Base-by-base conservation (phyloP, 2,329 filamentous ascomycete genomes). In the Colletotrichum sp. region DNA sequence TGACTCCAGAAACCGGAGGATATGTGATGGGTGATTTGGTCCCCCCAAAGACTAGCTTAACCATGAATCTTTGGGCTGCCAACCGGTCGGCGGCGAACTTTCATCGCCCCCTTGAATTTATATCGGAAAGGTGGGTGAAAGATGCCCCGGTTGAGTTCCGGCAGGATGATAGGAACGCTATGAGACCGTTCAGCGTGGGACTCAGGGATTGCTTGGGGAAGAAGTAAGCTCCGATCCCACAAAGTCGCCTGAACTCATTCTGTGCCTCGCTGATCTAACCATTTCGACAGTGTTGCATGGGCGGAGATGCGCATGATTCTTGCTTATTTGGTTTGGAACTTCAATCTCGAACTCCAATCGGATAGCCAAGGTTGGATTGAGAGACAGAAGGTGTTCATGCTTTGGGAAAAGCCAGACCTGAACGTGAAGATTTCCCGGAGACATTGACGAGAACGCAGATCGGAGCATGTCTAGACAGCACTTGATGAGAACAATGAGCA, bases 141-240 rank as follows among this genome's bases (percentile, higher is more conserved):
- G 44, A 13, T 52, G n/a, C 44, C 12, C n/a, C 44, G 0, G 10
- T 21, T 13, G 44, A 52, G 44, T 52, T 52, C 44, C 12, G 2
- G 2, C 44, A 52, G n/a, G 44, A 52, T 21, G n/a, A 52, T 13
- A 52, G 3, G n/a, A 52, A 52, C 1, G n/a, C 10, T 0, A 52
- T 21, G 44, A 52, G n/a, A 7, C 44, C 44, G 0, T 52, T 52
- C 44, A 52, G n/a, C 6, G 44, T 52, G 4, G 44, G 44, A 52
- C n/a, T 12, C 2, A 52, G 44, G 44, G n/a, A 52, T 0, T 52
- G 44, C 0, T 0, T 52, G 0, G 44, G 44, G 10, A 52, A 52
- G 10, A 52, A 52, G 44, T 52, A 21, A 52, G 44, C 10, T 49
- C 0, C 18, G 6, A 49, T 21, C 10, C 44, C 18, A 12, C 44